These are phyloP conservation scores for Blastomyces emzantsi DNA, from an alignment of 2,329 filamentous ascomycete species.

Conservation along the genomic window DNA sequence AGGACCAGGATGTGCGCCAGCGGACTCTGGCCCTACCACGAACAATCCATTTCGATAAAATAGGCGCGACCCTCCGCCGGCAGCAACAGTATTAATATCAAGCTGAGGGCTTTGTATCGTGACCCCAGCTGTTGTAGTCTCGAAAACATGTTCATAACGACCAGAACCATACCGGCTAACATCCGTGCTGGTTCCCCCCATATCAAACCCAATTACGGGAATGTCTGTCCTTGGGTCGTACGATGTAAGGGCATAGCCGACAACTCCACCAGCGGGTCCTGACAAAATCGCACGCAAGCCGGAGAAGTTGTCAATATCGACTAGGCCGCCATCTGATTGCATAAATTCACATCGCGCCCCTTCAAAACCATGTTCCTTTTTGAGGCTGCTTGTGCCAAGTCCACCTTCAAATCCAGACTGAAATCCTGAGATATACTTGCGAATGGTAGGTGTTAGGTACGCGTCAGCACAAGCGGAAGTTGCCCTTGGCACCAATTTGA, in stretches of 20 bases:
- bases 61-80: constrained; percentile 66
- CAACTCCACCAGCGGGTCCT: constrained; percentile 85
- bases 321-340: constrained; percentile 70
- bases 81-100: constrained; percentile 86
- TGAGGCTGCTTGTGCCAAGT: constrained; percentile 65
- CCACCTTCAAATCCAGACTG: constrained; percentile 72
- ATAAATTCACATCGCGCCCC: constrained; percentile 86
- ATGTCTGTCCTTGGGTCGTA: constrained; percentile 71
- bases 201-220: constrained; percentile 86
- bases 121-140: constrained; percentile 81
- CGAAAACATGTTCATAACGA: constrained; percentile 82
- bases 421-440: constrained; percentile 69
- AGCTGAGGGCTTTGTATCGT: constrained; percentile 83
- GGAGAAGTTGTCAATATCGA: constrained; percentile 53
- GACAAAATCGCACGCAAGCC: constrained; percentile 79
- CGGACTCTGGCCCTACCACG: constrained; percentile 81
- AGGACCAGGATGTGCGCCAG: constrained; percentile 79
- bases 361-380: constrained; percentile 53
- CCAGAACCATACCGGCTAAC: constrained; percentile 77
- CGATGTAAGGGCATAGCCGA: constrained; percentile 80
- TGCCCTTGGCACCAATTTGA: constrained; percentile 66
- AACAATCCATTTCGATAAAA: constrained; percentile 63
- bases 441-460: constrained; percentile 69
- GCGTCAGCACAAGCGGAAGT: constrained; percentile 73
- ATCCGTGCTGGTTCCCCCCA: constrained; percentile 86